These are phyloP conservation scores for Tilletia walkeri DNA, from an alignment of 1,284 basidiomycete species.

Conservation along the genomic window DNA sequence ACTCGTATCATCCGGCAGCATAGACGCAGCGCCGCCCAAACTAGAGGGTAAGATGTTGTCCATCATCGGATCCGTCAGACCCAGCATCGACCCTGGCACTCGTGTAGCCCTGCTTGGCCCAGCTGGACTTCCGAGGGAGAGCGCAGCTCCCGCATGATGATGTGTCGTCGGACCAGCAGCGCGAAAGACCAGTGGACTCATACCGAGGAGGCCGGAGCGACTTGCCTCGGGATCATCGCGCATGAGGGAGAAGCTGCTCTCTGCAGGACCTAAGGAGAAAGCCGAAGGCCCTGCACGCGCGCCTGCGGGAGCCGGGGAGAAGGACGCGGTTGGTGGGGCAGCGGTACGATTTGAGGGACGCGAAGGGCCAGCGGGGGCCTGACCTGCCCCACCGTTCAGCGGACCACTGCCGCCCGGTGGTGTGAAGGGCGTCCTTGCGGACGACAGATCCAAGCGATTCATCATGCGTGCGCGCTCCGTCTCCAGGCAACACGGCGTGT, in stretches of 20 bases:
- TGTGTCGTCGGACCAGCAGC: not conserved
- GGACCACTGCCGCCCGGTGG: too few relatives aligned
- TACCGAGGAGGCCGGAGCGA: slow-evolving; percentile 48
- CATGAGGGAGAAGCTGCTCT: slow-evolving; percentile 50
- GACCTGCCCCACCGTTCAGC: too few relatives aligned
- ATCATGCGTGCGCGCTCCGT: too few relatives aligned
- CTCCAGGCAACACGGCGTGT: too few relatives aligned
- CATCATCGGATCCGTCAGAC: not conserved
- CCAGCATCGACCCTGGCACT: not conserved
- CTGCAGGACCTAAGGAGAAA: slow-evolving; percentile 16
- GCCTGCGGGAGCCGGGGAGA: too few relatives aligned
- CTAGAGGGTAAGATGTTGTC: not conserved
- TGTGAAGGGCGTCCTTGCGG: too few relatives aligned
- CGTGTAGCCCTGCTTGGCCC: not conserved
- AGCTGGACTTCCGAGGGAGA: not conserved
- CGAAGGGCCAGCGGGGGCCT: too few relatives aligned
- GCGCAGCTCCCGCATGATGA: not conserved
- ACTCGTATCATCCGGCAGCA: slow-evolving; percentile 59
- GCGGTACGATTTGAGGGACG: too few relatives aligned
- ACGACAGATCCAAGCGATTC: too few relatives aligned
- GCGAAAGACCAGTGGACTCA: slow-evolving; percentile 31
- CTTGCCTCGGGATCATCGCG: slow-evolving; percentile 51
- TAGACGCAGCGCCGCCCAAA: too few relatives aligned
- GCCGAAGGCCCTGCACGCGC: too few relatives aligned
- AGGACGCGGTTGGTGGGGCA: too few relatives aligned